These are phyloP conservation scores for Paecilomyces formosus DNA, from an alignment of 2,329 filamentous ascomycete species.

Conservation along the genomic window DNA sequence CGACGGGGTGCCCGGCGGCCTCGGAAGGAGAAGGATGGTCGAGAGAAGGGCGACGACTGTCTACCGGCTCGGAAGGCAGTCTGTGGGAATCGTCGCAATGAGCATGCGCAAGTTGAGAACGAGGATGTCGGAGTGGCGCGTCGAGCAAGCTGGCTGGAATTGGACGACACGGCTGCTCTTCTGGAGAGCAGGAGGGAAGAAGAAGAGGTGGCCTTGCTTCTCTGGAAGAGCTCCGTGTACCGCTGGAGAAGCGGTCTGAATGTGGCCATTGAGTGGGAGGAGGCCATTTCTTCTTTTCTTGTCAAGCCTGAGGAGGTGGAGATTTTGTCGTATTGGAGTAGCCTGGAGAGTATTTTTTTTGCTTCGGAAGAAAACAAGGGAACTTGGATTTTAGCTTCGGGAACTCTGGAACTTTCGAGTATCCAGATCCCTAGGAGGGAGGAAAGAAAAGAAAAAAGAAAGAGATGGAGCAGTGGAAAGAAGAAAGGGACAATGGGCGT, in stretches of 20 bases:
- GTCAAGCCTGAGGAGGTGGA: too few relatives aligned
- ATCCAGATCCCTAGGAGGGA: background rate
- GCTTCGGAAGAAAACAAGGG: background rate
- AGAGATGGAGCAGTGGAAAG: background rate
- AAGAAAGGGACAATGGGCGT: background rate
- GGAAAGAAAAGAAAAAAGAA: background rate
- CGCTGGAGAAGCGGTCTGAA: background rate
- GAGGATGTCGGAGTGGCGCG: background rate
- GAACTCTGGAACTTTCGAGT: background rate
- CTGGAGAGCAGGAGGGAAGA: background rate
- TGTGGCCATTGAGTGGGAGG: background rate
- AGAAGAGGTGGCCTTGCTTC: background rate
- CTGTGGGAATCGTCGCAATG: background rate
- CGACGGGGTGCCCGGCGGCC: constrained; percentile 19
- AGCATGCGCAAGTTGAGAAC: background rate
- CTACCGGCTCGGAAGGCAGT: background rate
- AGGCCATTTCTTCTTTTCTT: background rate
- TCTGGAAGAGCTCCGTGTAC: background rate
- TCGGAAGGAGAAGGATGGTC: constrained; percentile 5
- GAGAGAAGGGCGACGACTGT: background rate
- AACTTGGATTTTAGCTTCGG: too few relatives aligned
- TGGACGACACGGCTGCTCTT: background rate
- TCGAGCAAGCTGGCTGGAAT: background rate
- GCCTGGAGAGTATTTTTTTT: background rate
- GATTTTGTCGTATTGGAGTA: background rate